Conservation (phyloP, 192 early-diverging fungal species). For the Backusella tuberculispora region DNA sequence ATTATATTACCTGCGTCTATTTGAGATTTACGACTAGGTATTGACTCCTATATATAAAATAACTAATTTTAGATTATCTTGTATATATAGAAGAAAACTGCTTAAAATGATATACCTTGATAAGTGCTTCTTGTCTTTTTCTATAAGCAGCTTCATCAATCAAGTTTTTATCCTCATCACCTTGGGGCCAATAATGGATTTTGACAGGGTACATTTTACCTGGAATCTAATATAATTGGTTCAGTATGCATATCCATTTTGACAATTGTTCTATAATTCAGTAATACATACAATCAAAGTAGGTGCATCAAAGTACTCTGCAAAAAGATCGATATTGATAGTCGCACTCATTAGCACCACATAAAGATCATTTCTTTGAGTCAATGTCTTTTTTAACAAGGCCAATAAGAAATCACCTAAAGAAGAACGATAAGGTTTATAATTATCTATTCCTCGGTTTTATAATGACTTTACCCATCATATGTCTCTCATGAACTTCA, state of each 20-base stretch:
- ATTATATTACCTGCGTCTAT: conserved; percentile 51
- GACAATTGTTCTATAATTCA: neutral
- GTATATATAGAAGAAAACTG: too few relatives aligned
- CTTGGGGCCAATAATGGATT: conserved; percentile 59
- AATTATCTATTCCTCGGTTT: too few relatives aligned
- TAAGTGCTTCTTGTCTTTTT: conserved; percentile 42
- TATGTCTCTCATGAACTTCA: conserved; percentile 82
- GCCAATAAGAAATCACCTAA: conserved; percentile 85
- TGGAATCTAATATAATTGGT: conserved; percentile 50
- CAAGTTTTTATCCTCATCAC: conserved; percentile 62
- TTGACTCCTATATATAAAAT: conserved; percentile 42
- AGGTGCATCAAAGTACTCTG: conserved; percentile 73
- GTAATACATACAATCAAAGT: conserved; percentile 34
- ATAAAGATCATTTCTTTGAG: conserved; percentile 60
- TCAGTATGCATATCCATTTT: neutral
- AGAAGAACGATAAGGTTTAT: neutral
- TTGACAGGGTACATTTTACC: conserved; percentile 68
- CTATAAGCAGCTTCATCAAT: conserved; percentile 53
- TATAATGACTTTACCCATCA: conserved; percentile 41
- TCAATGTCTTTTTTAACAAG: conserved; percentile 67
- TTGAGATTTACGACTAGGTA: conserved; percentile 50
- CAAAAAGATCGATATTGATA: conserved; percentile 79
- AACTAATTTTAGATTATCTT: neutral
- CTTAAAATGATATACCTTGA: conserved; percentile 34
- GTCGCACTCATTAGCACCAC: conserved; percentile 95